Percentiles rank a stretch among this genome's conserved stretches.
These are phyloP conservation scores for Mimosa pudica DNA, from an alignment of 306 rosid genomes.

Conservation along the genomic window DNA sequence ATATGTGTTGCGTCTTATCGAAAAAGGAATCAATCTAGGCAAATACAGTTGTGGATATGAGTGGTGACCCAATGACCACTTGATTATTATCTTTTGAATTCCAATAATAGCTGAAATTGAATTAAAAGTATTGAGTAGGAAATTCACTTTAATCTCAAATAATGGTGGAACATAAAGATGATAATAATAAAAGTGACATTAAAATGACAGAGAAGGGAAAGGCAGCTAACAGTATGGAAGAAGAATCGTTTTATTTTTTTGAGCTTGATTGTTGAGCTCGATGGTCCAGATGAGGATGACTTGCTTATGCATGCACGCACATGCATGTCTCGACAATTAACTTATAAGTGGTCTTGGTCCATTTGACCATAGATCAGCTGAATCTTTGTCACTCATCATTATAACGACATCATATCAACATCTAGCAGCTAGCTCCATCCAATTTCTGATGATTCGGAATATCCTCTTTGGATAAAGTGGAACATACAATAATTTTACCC, in stretches of 20 bases:
- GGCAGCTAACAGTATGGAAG: not conserved
- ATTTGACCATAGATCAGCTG: not conserved
- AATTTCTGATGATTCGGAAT: not conserved
- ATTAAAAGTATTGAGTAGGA: slow-evolving; percentile 27
- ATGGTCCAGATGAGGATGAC: not conserved
- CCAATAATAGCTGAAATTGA: not conserved
- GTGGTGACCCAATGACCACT: slow-evolving; percentile 12
- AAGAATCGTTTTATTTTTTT: not conserved
- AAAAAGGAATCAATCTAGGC: not conserved
- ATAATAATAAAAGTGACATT: slow-evolving; percentile 10
- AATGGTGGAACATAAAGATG: slow-evolving; percentile 6
- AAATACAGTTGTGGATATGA: not conserved
- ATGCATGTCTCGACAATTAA: not conserved
- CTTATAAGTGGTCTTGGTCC: slow-evolving; percentile 1
- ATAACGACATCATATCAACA: not conserved
- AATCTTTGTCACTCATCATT: not conserved
- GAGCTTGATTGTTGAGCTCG: not conserved
- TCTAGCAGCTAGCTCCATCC: not conserved
- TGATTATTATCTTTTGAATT: not conserved
- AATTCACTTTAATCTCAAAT: slow-evolving; percentile 21
- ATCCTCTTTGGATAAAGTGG: not conserved
- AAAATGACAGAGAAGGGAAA: slow-evolving; percentile 28
- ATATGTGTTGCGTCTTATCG: not conserved
- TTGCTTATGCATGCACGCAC: not conserved
- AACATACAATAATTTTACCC: not conserved